phyloP scores from a whole-genome alignment of 441 rosid species.

The Pelargonium fulgidum region DNA sequence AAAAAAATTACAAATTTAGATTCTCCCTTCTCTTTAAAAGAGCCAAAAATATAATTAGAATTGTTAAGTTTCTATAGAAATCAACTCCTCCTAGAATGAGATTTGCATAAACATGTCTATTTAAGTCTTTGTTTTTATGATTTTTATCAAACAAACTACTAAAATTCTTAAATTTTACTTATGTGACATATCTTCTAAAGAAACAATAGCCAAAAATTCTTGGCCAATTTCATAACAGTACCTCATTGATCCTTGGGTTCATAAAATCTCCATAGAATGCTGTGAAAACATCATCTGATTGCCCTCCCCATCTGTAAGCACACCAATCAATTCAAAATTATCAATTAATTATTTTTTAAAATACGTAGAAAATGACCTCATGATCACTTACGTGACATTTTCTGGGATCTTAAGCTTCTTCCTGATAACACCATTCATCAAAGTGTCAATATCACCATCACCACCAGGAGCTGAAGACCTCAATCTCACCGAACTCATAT shows the following conservation, averaged over 20 bases:
- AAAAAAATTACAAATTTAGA: too few relatives aligned
- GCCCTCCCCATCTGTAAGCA: slow-evolving; percentile 68
- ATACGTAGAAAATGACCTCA: background rate
- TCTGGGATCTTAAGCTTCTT: slow-evolving; percentile 66
- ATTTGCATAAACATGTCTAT: too few relatives aligned
- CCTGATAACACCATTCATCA: slow-evolving; percentile 67
- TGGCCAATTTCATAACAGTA: slow-evolving; percentile 14
- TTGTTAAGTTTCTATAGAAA: too few relatives aligned
- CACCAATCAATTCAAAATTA: background rate
- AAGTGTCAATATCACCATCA: slow-evolving; percentile 32
- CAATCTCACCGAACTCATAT: slow-evolving; percentile 36
- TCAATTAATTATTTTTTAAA: background rate
- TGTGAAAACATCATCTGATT: slow-evolving; percentile 42
- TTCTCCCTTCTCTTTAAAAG: too few relatives aligned
- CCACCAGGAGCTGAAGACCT: slow-evolving; percentile 26
- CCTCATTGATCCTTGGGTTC: slow-evolving; percentile 69
- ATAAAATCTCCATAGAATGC: slow-evolving; percentile 57
- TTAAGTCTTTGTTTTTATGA: too few relatives aligned
- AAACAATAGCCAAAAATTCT: too few relatives aligned
- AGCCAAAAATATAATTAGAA: too few relatives aligned
- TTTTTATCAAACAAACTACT: too few relatives aligned
- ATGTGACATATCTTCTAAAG: too few relatives aligned
- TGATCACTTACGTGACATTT: slow-evolving; percentile 40
- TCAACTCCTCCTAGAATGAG: too few relatives aligned
- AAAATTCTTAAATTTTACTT: too few relatives aligned